Conservation (phyloP, 768 basidiomycete genomes). For the Rubroboletus pulcherrimus region DNA sequence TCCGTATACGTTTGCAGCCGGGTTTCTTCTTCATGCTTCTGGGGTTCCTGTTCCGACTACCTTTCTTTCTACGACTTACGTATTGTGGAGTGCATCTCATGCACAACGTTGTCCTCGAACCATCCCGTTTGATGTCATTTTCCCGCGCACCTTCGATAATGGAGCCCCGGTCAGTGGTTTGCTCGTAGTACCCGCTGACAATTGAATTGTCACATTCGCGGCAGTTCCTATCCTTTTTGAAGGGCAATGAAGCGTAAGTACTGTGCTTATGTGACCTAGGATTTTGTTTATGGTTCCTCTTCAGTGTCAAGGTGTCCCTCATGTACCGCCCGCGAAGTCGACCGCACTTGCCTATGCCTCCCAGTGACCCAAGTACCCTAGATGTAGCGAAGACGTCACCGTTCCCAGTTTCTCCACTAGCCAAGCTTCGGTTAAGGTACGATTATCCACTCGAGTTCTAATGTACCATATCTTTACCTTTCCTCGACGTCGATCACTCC, state of each 20-base stretch:
- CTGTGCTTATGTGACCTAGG: neutral
- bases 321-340: constrained; percentile 51
- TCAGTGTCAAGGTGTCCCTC: constrained; percentile 48
- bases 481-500: constrained; percentile 37
- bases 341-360: constrained; percentile 51
- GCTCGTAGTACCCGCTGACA: constrained; percentile 49
- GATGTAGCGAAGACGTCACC: constrained; percentile 34
- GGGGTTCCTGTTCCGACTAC: constrained; percentile 8
- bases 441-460: constrained; percentile 1
- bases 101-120: constrained; percentile 29
- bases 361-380: constrained; percentile 37
- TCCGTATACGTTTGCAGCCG: neutral
- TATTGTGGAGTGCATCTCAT: constrained; percentile 18
- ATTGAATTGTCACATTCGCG: constrained; percentile 39
- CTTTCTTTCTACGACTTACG: constrained; percentile 16
- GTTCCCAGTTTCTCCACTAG: constrained; percentile 46
- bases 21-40: constrained; percentile 10
- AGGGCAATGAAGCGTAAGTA: constrained; percentile 43
- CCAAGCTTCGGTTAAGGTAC: constrained; percentile 49
- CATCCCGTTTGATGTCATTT: constrained; percentile 40
- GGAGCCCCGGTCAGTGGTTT: constrained; percentile 23
- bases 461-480: neutral
- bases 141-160: constrained; percentile 47
- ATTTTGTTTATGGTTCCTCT: neutral
- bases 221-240: constrained; percentile 43